A percentile compares a stretch with the other conserved stretches of the same genome.
phyloP scores from a whole-genome alignment of 306 rosid species.

The Senna siamea region DNA sequence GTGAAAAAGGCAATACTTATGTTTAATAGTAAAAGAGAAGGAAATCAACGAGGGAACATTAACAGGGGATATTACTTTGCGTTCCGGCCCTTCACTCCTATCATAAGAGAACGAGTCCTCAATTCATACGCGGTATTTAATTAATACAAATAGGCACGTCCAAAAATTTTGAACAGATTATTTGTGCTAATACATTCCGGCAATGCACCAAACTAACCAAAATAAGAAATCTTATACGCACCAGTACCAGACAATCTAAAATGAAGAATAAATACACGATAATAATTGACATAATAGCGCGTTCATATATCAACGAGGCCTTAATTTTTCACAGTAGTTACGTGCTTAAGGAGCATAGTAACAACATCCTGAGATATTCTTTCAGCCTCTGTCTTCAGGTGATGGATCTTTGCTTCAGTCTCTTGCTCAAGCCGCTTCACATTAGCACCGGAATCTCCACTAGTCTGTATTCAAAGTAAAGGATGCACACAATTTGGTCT shows the following conservation, averaged over 20 bases:
- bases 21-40: no score
- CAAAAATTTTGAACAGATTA: constrained; percentile 12
- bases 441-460: constrained; percentile 95
- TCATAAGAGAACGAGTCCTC: neutral
- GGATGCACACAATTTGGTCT: constrained; percentile 5
- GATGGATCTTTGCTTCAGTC: constrained; percentile 66
- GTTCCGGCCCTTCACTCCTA: no score
- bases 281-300: constrained; percentile 32
- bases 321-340: constrained; percentile 71
- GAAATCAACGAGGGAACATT: no score
- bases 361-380: constrained; percentile 76
- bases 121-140: neutral
- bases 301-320: constrained; percentile 28
- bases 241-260: constrained; percentile 36
- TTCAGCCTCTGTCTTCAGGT: constrained; percentile 60
- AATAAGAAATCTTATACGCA: constrained; percentile 31
- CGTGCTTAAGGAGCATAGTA: constrained; percentile 76
- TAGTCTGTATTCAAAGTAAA: constrained; percentile 62
- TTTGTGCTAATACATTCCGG: constrained; percentile 30
- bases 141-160: constrained; percentile 8
- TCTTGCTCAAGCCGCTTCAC: constrained; percentile 89
- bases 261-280: constrained; percentile 37
- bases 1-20: no score
- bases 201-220: constrained; percentile 24
- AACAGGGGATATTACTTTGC: no score